A percentile compares a stretch with the other conserved stretches of the same genome.
Evolutionary conservation across 2,329 filamentous ascomycete genomes (phyloP).

Genomic region (Ascosphaera aggregata): DNA sequence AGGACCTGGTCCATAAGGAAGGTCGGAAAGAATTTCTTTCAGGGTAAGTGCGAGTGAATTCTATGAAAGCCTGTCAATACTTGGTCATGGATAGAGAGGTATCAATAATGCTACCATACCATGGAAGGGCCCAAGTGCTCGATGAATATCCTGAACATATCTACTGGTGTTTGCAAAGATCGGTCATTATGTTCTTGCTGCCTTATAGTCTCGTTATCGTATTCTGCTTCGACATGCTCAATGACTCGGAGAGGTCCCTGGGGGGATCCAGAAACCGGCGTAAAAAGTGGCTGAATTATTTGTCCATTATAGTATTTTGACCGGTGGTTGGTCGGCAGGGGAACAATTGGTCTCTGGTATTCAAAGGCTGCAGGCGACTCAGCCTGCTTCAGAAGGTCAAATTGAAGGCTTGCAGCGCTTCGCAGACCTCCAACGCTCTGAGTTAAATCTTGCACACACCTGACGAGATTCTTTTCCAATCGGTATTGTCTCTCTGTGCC

Average conservation of each 20-base stretch:
- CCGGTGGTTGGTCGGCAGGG: constrained; percentile 6
- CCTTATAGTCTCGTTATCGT: background rate
- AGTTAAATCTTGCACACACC: constrained; percentile 62
- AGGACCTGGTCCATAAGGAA: constrained; percentile 51
- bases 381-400: constrained; percentile 51
- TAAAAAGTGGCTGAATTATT: constrained; percentile 1
- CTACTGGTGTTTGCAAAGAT: constrained; percentile 31
- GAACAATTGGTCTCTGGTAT: constrained; percentile 6
- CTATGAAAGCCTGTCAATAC: constrained; percentile 14
- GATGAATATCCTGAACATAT: constrained; percentile 87
- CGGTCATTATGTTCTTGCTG: background rate
- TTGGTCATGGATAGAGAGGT: constrained; percentile 1
- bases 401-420: constrained; percentile 76
- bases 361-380: constrained; percentile 2
- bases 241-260: constrained; percentile 25
- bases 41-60: constrained; percentile 86
- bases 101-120: constrained; percentile 16
- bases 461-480: constrained; percentile 56
- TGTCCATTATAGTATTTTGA: constrained; percentile 1
- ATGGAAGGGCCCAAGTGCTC: constrained; percentile 73
- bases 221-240: constrained; percentile 37
- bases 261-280: constrained; percentile 13
- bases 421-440: constrained; percentile 78
- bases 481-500: constrained; percentile 60
- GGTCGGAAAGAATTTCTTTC: constrained; percentile 65